Percentiles rank a stretch among this genome's conserved stretches.
Evolutionary conservation across 441 rosid genomes (phyloP).

Genomic region (Gossypium aridum): DNA sequence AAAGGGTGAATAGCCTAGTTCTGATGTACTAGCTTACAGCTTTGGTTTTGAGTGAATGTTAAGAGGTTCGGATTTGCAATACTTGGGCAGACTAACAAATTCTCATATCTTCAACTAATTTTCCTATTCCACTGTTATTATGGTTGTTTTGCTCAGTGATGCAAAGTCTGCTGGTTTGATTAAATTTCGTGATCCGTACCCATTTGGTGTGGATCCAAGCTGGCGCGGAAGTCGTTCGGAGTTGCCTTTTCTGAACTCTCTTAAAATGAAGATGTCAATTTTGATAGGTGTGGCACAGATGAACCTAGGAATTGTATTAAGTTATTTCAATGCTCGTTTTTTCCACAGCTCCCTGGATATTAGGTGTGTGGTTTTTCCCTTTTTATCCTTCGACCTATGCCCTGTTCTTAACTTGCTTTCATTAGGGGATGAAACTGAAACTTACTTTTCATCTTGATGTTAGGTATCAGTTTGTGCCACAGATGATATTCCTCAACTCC

Average conservation of each 20-base stretch:
- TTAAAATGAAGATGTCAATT: constrained; percentile 98
- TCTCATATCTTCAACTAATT: constrained; percentile 6
- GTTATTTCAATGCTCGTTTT: constrained; percentile 89
- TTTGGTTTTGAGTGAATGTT: neutral
- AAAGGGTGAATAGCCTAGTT: neutral
- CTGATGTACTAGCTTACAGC: neutral
- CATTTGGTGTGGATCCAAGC: constrained; percentile 97
- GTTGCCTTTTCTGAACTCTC: constrained; percentile 86
- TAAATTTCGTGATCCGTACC: constrained; percentile 76
- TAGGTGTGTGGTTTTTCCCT: constrained; percentile 34
- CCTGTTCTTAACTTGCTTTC: constrained; percentile 10
- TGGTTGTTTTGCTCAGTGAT: constrained; percentile 49
- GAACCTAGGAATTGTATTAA: constrained; percentile 80
- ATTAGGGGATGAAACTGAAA: constrained; percentile 13
- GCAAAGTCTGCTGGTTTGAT: constrained; percentile 63
- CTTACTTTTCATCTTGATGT: constrained; percentile 21
- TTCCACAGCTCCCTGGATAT: constrained; percentile 69
- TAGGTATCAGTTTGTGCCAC: constrained; percentile 97
- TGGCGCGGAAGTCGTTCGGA: constrained; percentile 99
- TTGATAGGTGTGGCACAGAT: constrained; percentile 85
- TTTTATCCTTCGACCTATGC: neutral
- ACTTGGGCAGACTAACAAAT: neutral
- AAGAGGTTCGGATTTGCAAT: neutral
- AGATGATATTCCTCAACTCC: constrained; percentile 86
- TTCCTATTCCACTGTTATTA: neutral